These are phyloP conservation scores for Penicillium parvum DNA, from an alignment of 495 filamentous ascomycete genomes.

Conservation along the genomic window DNA sequence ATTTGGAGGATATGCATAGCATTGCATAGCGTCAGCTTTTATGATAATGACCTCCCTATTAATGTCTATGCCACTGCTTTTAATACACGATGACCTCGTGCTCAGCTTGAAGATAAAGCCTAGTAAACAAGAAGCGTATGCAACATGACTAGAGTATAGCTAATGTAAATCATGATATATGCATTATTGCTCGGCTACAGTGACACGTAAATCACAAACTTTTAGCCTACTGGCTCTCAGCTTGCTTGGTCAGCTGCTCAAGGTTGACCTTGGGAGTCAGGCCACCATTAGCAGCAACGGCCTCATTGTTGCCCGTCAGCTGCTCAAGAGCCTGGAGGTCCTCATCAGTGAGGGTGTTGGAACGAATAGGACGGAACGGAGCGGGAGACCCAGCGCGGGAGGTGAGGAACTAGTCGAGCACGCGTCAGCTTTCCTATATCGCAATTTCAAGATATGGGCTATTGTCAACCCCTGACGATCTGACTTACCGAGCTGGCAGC, in stretches of 20 bases:
- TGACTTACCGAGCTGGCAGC: conserved; percentile 82
- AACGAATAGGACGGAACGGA: conserved; percentile 46
- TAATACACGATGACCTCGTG: too few species aligned
- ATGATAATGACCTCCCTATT: not conserved
- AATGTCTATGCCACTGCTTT: not conserved
- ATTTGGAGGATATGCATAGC: not conserved
- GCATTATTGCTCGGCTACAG: conserved; percentile 20
- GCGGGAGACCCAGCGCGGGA: conserved; percentile 43
- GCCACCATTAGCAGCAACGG: conserved; percentile 15
- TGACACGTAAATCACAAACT: conserved; percentile 7
- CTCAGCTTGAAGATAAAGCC: too few species aligned
- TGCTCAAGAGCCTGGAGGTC: conserved; percentile 44
- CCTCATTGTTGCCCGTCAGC: conserved; percentile 24
- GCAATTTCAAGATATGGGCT: not conserved
- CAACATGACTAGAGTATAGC: not conserved
- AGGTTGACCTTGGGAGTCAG: conserved; percentile 32
- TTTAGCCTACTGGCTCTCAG: conserved; percentile 30
- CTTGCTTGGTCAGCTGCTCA: conserved; percentile 32
- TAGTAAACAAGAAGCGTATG: too few species aligned
- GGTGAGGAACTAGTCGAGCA: conserved; percentile 41
- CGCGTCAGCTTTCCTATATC: conserved; percentile 9
- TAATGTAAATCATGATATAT: conserved; percentile 12
- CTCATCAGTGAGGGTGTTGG: conserved; percentile 42
- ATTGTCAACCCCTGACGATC: not conserved
- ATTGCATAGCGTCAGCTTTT: not conserved